phyloP scores from a whole-genome alignment of 2,329 filamentous ascomycete species.

The Colletotrichum navitas region DNA sequence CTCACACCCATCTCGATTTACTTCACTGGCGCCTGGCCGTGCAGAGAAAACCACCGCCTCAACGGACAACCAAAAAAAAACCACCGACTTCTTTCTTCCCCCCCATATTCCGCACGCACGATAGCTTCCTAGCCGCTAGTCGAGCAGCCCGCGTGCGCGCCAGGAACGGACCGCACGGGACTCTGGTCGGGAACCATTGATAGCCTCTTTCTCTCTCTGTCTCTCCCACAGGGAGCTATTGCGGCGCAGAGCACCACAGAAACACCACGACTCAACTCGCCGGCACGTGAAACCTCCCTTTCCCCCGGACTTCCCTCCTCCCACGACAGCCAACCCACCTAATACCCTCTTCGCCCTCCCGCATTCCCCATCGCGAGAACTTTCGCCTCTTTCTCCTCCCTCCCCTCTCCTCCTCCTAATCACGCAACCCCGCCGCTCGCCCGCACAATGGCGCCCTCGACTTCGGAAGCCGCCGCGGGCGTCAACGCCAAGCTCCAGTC shows the following conservation, averaged over 20 bases:
- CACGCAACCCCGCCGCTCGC: neutral
- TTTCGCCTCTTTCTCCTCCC: neutral
- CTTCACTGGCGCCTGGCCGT: neutral
- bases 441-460: constrained; percentile 44
- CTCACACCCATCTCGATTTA: constrained; percentile 1
- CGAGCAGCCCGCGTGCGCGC: neutral
- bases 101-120: neutral
- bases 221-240: neutral
- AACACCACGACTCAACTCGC: neutral
- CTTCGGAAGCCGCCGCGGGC: constrained; percentile 43
- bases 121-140: neutral
- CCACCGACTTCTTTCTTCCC: neutral
- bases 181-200: neutral
- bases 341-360: neutral
- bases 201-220: no score
- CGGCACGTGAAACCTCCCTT: constrained; percentile 30
- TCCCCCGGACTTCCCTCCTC: constrained; percentile 4
- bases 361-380: neutral
- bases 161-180: constrained; percentile 41
- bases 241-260: neutral
- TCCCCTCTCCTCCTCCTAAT: neutral
- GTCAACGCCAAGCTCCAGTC: constrained; percentile 33
- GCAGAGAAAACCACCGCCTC: constrained; percentile 7
- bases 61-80: constrained; percentile 31
- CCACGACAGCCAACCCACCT: neutral